Evolutionary conservation across 2,329 filamentous ascomycete species (phyloP), one percentile per base, ranked within the genome.

Genomic region (Alternaria rosae): DNA sequence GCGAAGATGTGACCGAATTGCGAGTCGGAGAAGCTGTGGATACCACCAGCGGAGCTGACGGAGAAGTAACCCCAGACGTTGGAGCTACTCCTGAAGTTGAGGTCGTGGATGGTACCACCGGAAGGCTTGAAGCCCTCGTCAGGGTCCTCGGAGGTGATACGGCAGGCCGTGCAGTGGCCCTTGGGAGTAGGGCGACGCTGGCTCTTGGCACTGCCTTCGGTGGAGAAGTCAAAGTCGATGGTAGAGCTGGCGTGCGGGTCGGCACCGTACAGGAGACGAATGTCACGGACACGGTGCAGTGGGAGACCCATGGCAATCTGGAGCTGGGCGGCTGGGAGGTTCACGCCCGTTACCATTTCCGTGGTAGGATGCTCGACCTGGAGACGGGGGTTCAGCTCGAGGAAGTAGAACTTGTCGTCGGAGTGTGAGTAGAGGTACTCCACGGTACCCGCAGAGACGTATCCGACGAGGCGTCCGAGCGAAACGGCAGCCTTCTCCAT

Each of bases 21-120:
- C 76, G 92, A 96, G 84, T 99, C 95, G 8, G 95, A 98, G 87
- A 97, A 99, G 82, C 93, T 97, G 88, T 99, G 95, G 70, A 99
- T 99, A 82, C 94, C 94, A 84, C 94, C 94, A 58, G 93, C 91
- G 10, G 94, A 95, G 84, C 94, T 92, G 80, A 99, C 95, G 55
- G 95, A 99, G 89, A 99, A 99, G 83, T 99, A 99, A 86, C 95
- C 95, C 95, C 95, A 99, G 59, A 98, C 95, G 72, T 99, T 99
- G 67, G 95, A 98, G 80, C 93, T 97, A 85, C 92, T 96, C 78
- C 95, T 89, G 89, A 99, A 99, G 86, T 99, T 99, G 77, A 99
- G 85, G 78, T 99, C 95, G 84, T 98, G 95, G 89, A 99, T 96
- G 55, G 94, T 97, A 89, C 95, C 95, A 76, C 94, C 97, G 47